Conservation (phyloP, 768 basidiomycete species). For the Hemileccinum impolitum region DNA sequence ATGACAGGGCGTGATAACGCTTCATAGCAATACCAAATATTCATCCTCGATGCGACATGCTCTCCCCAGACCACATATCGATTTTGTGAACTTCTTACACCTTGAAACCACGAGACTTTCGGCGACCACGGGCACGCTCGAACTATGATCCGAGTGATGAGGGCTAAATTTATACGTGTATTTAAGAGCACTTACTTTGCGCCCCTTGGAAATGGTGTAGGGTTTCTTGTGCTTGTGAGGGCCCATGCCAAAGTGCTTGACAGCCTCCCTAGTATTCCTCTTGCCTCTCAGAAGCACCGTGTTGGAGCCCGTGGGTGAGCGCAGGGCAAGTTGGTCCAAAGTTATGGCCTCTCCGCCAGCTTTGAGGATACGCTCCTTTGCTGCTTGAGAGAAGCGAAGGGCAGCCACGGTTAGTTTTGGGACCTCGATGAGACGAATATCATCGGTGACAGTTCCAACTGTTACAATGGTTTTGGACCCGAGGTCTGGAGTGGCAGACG, state of each 20-base stretch:
- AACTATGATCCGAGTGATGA: conserved; percentile 47
- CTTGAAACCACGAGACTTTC: conserved; percentile 98
- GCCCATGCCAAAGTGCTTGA: conserved; percentile 98
- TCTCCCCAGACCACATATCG: conserved; percentile 29
- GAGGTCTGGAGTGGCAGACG: conserved; percentile 58
- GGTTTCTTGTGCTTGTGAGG: conserved; percentile 99
- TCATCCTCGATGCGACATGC: conserved; percentile 25
- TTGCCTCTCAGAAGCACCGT: conserved; percentile 91
- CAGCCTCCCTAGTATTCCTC: conserved; percentile 89
- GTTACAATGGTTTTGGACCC: conserved; percentile 83
- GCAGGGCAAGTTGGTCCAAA: conserved; percentile 93
- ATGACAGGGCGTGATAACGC: conserved; percentile 17
- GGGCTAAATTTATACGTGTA: background rate
- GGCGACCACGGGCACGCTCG: conserved; percentile 97
- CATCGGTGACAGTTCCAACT: conserved; percentile 94
- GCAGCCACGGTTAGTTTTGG: conserved; percentile 94
- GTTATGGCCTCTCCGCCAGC: conserved; percentile 95
- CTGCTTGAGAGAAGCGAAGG: conserved; percentile 89
- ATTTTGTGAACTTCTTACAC: conserved; percentile 55
- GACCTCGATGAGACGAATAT: conserved; percentile 78
- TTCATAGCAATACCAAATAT: conserved; percentile 29
- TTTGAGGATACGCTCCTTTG: conserved; percentile 91
- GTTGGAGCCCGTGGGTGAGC: conserved; percentile 93
- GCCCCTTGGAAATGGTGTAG: conserved; percentile 91
- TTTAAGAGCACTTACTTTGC: conserved; percentile 58